Base-by-base conservation (phyloP, 192 early-diverging fungal species). In the Spizellomyces sp. region DNA sequence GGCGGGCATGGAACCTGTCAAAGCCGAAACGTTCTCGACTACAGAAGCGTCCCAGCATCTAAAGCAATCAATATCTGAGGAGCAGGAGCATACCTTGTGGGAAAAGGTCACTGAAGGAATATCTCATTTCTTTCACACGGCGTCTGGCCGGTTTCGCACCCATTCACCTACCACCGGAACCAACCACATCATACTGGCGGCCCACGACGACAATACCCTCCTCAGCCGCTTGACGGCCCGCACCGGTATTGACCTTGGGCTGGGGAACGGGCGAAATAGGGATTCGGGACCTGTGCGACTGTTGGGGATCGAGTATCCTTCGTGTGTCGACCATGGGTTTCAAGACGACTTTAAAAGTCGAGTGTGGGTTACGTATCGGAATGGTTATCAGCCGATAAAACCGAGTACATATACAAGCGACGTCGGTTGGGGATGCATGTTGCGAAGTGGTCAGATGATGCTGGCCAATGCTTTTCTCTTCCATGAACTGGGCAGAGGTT, bases 361-460 rank as follows among this genome's bases (percentile, higher is more conserved):
- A n/a, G 81, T 93, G 19, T 98, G 97, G 96, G 89, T 93, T 75
- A 98, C 96, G 4, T 99, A 99, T 75, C 84, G 97, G 63, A 87
- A 92, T 66, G 85, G 87, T 46, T 99, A 92, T 79, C 88, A 93
- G 9, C 88, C 92, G 4, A 95, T 99, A 67, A 75, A 84, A 62
- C 81, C 91, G 8, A 89, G 90, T 19, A 76, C 74, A 48, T 94
- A 89, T 67, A 96, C 93, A 17, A 89, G 88, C 8, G 97, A 99
- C 67, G 71, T 75, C 47, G 82, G 76, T 6, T 82, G 95, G 95
- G 97, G 97, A 0, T 99, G 97, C 79, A 99, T 99, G 97, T 76
- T 99, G 61, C 78, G 97, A 22, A 92, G 91, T 50, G 95, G 96
- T 0, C 97, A 99, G 80, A 94, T 92, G 76, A 79, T 99, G 44